Evolutionary conservation across 345 rosid species (phyloP).

Genomic region (Brassica nigra): DNA sequence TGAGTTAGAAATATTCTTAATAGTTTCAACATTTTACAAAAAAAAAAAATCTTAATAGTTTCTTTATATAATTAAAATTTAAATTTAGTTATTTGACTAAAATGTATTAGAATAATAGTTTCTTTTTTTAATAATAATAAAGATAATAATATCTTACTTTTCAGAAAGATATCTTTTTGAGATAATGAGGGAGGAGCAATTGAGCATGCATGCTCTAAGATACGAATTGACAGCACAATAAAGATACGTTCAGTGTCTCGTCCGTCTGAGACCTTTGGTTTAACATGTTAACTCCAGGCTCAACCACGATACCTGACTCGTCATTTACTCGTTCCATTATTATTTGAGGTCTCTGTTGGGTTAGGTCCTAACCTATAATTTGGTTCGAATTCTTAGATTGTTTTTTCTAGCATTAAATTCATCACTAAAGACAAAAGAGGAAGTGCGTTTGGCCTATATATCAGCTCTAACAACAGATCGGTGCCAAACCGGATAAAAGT

Average conservation of each 20-base stretch:
- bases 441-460: no score
- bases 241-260: not conserved
- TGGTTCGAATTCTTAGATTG: not conserved
- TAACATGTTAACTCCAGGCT: not conserved
- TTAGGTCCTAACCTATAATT: not conserved
- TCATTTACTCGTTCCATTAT: conserved; percentile 2
- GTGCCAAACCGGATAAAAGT: not conserved
- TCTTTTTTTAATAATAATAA: no score
- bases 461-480: not conserved
- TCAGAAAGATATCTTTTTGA: not conserved
- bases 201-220: not conserved
- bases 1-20: no score
- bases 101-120: no score
- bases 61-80: no score
- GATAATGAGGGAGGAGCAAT: not conserved
- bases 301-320: not conserved
- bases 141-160: no score
- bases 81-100: no score
- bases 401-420: no score
- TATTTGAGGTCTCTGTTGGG: not conserved
- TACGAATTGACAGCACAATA: not conserved
- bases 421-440: no score
- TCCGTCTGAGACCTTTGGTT: not conserved
- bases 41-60: no score
- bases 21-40: no score